phyloP scores from a whole-genome alignment of 2,329 filamentous ascomycete genomes.

The Raffaelea arxii region DNA sequence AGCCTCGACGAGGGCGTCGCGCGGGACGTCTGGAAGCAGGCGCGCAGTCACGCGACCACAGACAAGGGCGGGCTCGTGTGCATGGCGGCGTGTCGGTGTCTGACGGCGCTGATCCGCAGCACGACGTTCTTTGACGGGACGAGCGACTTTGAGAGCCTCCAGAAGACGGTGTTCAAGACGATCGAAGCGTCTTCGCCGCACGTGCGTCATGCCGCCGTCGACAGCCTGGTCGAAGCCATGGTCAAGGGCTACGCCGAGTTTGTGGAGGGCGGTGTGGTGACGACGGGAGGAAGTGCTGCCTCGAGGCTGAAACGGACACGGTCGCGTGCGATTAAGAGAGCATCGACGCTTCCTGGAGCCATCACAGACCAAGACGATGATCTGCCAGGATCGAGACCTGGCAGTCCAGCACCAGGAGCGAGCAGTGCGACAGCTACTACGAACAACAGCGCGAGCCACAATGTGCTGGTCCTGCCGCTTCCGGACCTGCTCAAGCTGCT shows the following conservation, averaged over 20 bases:
- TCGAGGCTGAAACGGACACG: conserved; percentile 42
- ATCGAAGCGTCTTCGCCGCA: conserved; percentile 68
- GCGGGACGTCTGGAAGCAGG: conserved; percentile 91
- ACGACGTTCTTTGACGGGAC: conserved; percentile 82
- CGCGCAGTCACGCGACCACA: conserved; percentile 60
- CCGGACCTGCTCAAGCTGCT: conserved; percentile 70
- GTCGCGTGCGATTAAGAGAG: conserved; percentile 52
- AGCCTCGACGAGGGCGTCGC: conserved; percentile 77
- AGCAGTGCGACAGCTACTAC: too few species aligned
- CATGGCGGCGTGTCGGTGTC: conserved; percentile 65
- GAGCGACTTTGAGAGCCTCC: conserved; percentile 82
- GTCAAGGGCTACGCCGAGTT: conserved; percentile 69
- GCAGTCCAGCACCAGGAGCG: conserved; percentile 65
- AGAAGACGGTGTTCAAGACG: conserved; percentile 72
- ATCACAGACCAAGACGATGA: conserved; percentile 61
- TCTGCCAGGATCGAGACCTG: conserved; percentile 46
- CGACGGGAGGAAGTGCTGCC: not conserved
- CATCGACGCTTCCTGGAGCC: conserved; percentile 48
- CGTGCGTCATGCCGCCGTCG: conserved; percentile 77
- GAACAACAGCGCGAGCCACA: conserved; percentile 35
- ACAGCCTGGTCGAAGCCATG: conserved; percentile 73
- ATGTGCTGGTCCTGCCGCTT: conserved; percentile 60
- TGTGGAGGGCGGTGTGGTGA: conserved; percentile 26
- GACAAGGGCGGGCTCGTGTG: conserved; percentile 83
- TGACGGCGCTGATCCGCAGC: conserved; percentile 61